Evolutionary conservation across 176 grass and related monocot species (phyloP).

Genomic region (Juncus effusus): DNA sequence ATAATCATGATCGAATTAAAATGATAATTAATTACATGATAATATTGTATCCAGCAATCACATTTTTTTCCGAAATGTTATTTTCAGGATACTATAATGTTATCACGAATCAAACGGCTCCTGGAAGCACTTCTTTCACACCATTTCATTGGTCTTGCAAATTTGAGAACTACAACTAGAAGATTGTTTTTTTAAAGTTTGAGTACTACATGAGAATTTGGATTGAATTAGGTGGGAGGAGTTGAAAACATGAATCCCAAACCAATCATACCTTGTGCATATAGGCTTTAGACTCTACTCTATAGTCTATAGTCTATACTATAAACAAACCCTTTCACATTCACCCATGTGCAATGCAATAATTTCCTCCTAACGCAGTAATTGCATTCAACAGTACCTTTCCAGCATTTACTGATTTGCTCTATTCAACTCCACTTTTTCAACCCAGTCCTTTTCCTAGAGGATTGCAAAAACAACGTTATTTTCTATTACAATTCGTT

Average conservation of each 20-base stretch:
- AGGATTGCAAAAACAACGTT: constrained; percentile 2
- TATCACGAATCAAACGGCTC: too few species aligned
- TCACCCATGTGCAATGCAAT: constrained; percentile 56
- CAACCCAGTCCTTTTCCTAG: constrained; percentile 25
- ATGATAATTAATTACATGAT: too few species aligned
- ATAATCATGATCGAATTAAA: too few species aligned
- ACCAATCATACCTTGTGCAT: constrained; percentile 44
- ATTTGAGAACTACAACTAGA: too few species aligned
- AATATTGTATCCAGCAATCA: too few species aligned
- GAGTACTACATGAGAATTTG: not conserved
- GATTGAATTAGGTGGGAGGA: not conserved
- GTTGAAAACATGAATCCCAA: constrained; percentile 13
- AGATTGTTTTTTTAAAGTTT: too few species aligned
- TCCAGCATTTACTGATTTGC: constrained; percentile 32
- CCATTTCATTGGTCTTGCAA: too few species aligned
- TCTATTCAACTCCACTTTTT: constrained; percentile 20
- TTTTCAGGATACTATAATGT: too few species aligned
- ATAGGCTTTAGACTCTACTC: constrained; percentile 48
- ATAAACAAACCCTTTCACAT: constrained; percentile 19
- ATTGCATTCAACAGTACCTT: constrained; percentile 44
- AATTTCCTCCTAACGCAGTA: constrained; percentile 34
- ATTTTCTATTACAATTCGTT: too few species aligned
- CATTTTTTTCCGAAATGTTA: too few species aligned
- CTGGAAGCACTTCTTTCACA: too few species aligned
- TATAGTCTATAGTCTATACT: constrained; percentile 21